A percentile compares a stretch with the other conserved stretches of the same genome.
phyloP scores from a whole-genome alignment of 495 filamentous ascomycete species.

The Rhypophila decipiens region DNA sequence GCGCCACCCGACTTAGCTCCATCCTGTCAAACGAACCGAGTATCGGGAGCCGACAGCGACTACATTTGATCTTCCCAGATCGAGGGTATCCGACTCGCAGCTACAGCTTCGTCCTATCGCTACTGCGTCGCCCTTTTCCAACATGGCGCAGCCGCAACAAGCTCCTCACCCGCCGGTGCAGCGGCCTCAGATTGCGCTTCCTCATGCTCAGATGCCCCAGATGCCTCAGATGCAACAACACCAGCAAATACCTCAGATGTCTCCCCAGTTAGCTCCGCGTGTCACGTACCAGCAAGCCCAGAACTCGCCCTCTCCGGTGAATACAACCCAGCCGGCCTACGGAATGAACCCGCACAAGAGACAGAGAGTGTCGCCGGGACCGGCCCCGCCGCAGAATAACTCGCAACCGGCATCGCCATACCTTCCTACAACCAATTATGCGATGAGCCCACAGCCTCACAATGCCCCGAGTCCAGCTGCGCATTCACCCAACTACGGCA shows the following conservation, averaged over 20 bases:
- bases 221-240: slow-evolving; percentile 39
- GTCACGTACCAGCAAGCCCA: slow-evolving; percentile 28
- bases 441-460: slow-evolving; percentile 9
- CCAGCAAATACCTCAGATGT: slow-evolving; percentile 9
- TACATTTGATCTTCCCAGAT: background rate
- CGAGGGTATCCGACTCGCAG: background rate
- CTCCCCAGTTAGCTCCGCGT: background rate
- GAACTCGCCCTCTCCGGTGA: slow-evolving; percentile 29
- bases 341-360: slow-evolving; percentile 57
- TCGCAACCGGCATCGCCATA: slow-evolving; percentile 24
- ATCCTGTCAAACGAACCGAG: background rate
- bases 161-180: slow-evolving; percentile 49
- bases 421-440: slow-evolving; percentile 8
- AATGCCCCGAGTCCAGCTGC: slow-evolving; percentile 4
- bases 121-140: slow-evolving; percentile 4
- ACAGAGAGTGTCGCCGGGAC: slow-evolving; percentile 61
- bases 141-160: slow-evolving; percentile 61
- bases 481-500: slow-evolving; percentile 15
- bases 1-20: too few relatives aligned
- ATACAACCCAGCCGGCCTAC: slow-evolving; percentile 16
- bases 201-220: slow-evolving; percentile 24
- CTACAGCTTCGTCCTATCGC: background rate
- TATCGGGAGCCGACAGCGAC: background rate
- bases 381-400: too few relatives aligned
- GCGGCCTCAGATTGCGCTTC: slow-evolving; percentile 10